Base-by-base conservation (phyloP, 2,329 filamentous ascomycete species). In the Conoideocrella luteorostrata region DNA sequence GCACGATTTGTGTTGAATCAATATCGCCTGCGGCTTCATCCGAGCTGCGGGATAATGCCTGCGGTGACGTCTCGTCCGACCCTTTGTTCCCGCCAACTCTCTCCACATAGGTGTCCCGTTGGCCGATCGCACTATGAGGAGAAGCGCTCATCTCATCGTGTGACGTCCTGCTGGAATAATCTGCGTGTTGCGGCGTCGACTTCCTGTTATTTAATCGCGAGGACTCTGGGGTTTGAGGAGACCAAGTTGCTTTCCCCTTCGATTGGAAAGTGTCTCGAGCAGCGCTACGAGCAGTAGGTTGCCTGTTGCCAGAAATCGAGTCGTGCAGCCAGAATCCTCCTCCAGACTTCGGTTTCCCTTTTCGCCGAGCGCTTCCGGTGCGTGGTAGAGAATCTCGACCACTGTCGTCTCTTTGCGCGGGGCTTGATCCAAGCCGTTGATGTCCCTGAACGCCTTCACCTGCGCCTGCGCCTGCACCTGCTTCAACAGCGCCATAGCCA, bases 1-100 rank as follows among this genome's bases (percentile, higher is more conserved):
- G 89, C 33, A 97, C 88, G 50, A 97, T 94, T 62, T 95, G 87
- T 4, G 84, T 80, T 7, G 90, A 85, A 56, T 96, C 90, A 47
- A 85, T 74, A 54, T 88, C 80, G 17, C 86, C 60, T 5, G 62
- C 54, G 12, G 29, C 21, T 7, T 47, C 42, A 2, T 15, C 26
- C 12, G 39, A 45, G 15, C 22, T 12, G 4, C n/a, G 34, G 7
- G 35, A 10, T 18, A 23, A n/a, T 39, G 5, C 34, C n/a, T 23
- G 34, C 21, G 34, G 36, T 21, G 22, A 30, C 13, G 24, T 23
- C 20, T 40, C 20, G 5, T 39, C 38, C 28, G 33, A 34, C 6
- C 12, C 38, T 22, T 17, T 35, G 29, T 23, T 42, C 17, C 3
- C 7, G 15, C 34, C 23, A 29, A 3, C 21, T 4, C 24, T 39